Evolutionary conservation across 1,284 basidiomycete species (phyloP), one percentile per base, ranked within the genome.

Genomic region (Testicularia cyperi): DNA sequence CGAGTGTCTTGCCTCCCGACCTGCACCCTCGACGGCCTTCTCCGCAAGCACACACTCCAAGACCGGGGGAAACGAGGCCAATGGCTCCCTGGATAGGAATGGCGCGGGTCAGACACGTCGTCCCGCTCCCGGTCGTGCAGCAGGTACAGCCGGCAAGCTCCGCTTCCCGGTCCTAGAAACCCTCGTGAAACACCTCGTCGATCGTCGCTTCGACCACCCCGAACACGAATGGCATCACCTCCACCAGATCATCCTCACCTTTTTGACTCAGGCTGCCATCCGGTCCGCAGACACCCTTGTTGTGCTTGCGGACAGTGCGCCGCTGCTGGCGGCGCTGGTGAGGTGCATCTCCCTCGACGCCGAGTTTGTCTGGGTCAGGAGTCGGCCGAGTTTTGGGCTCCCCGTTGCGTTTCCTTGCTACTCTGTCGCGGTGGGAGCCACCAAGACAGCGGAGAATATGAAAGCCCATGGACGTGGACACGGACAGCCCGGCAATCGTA

Each of bases 151-250:
- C 21, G 47, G 40, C 28, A 44, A 47, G 22, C 43, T 37, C 10
- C 40, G 44, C n/a, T 70, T 70, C 20, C 61, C 68, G 7, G 44
- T 70, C 19, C 35, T 70, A 5, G 68, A 70, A 34, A 32, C 65
- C 6, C 38, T 70, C 3, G 56, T 66, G 23, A 67, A 68, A 46
- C 65, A 70, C 37, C 38, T 70, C 23, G 65, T 70, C 9, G 65
- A 68, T 15, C 37, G 68, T n/a, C 51, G 68, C 14, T 54, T 55
- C 28, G 61, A 70, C 35, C 23, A 46, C 23, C 25, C 48, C 4
- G 45, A 63, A 30, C 24, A 24, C 34, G 43, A 49, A 29, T 54
- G 45, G 43, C 65, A 70, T n/a, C 22, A 20, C 5, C 23, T 67
- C 9, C 61, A 68, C 27, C 23, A 38, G 10, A 29, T 24, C 19